Conservation (phyloP, 352 stramenopile species). For the Globisporangium barbulae region DNA sequence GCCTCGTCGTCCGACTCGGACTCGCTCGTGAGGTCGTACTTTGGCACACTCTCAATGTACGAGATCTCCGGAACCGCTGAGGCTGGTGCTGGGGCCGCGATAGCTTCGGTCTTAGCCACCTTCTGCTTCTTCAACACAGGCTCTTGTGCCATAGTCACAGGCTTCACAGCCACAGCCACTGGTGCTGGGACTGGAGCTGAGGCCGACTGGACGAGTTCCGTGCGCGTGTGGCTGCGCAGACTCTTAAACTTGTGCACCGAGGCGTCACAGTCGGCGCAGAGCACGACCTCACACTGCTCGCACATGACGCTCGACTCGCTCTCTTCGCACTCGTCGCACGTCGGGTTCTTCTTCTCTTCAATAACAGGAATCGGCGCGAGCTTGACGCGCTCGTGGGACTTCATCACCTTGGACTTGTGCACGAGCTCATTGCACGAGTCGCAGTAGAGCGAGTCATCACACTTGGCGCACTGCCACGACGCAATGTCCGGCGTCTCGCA, state of each 20-base stretch:
- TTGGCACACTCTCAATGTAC: conserved; percentile 60
- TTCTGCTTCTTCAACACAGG: conserved; percentile 23
- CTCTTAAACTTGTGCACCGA: conserved; percentile 78
- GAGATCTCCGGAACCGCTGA: not conserved
- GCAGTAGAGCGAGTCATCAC: conserved; percentile 63
- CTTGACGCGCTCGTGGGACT: conserved; percentile 42
- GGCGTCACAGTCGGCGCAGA: conserved; percentile 51
- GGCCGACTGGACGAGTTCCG: conserved; percentile 6
- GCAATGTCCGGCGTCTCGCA: conserved; percentile 49
- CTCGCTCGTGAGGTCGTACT: conserved; percentile 55
- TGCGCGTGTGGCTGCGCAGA: conserved; percentile 44
- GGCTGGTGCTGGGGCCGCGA: not conserved
- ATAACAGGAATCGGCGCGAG: conserved; percentile 23
- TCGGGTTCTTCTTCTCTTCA: conserved; percentile 19
- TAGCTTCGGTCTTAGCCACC: not conserved
- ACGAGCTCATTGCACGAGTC: conserved; percentile 53
- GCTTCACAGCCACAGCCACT: not conserved
- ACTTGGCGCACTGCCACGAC: conserved; percentile 49
- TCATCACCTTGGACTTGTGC: conserved; percentile 63
- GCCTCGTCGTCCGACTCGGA: conserved; percentile 26
- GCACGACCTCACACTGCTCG: conserved; percentile 53
- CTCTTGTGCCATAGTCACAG: conserved; percentile 10
- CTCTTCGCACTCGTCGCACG: conserved; percentile 55
- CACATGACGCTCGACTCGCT: conserved; percentile 37
- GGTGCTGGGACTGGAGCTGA: not conserved